Conservation (phyloP, 805 yeast genomes). For the Nakazawaea molendinolei region DNA sequence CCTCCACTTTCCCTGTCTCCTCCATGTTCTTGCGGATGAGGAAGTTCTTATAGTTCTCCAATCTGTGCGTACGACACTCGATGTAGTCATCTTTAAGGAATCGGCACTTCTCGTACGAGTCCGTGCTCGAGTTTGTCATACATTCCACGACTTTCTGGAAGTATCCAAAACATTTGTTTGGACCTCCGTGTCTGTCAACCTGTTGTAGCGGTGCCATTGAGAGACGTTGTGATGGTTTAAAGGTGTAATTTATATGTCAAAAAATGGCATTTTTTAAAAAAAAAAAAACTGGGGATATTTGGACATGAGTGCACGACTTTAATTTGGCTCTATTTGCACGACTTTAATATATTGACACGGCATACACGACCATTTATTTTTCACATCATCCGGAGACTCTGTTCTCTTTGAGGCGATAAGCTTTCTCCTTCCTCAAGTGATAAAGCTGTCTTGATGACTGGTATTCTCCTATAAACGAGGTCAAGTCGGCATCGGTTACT, state of each 20-base stretch:
- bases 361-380: background rate
- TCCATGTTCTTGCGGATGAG: conserved; percentile 26
- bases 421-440: conserved; percentile 39
- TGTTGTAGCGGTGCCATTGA: conserved; percentile 17
- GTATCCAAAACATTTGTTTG: conserved; percentile 30
- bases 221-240: background rate
- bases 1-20: conserved; percentile 20
- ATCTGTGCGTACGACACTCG: conserved; percentile 31
- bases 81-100: conserved; percentile 26
- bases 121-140: conserved; percentile 26
- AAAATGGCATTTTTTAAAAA: background rate
- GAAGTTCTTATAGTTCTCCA: conserved; percentile 29
- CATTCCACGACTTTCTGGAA: conserved; percentile 33
- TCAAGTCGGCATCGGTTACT: conserved; percentile 19
- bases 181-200: conserved; percentile 25
- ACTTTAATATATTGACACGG: background rate
- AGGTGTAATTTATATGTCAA: too few relatives aligned
- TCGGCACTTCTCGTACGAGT: conserved; percentile 25
- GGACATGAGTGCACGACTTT: background rate
- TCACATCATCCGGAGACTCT: conserved; percentile 27
- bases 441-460: conserved; percentile 32
- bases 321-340: background rate
- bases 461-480: conserved; percentile 34
- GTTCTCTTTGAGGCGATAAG: conserved; percentile 39
- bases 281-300: background rate